These are phyloP conservation scores for Alloteropsis semialata DNA, from an alignment of 176 grass and related monocot species.

Conservation along the genomic window DNA sequence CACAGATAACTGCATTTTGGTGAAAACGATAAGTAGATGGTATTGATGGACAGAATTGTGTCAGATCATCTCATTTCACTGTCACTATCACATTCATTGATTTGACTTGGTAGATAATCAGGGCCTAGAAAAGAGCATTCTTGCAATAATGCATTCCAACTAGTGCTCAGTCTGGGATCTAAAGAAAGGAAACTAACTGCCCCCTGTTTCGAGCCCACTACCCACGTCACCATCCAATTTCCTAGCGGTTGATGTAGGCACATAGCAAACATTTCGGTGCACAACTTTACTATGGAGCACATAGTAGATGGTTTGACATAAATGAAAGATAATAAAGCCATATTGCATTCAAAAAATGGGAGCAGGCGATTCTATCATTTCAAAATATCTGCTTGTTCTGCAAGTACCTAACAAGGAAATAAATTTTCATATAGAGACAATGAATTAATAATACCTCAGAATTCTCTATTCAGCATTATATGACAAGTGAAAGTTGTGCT, in stretches of 20 bases:
- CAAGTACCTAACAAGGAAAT: slow-evolving; percentile 14
- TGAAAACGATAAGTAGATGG: neutral
- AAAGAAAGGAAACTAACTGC: neutral
- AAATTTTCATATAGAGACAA: neutral
- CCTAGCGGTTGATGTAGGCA: slow-evolving; percentile 10
- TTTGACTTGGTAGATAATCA: neutral
- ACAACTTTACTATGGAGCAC: neutral
- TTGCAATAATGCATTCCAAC: neutral
- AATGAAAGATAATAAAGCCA: neutral
- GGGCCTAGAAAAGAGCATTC: neutral
- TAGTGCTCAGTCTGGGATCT: neutral
- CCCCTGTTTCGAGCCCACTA: neutral
- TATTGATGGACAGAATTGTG: neutral
- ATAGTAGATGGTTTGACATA: slow-evolving; percentile 13
- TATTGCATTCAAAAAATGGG: neutral
- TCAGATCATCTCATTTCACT: neutral
- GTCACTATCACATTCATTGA: neutral
- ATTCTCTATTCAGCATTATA: neutral
- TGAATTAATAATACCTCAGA: neutral
- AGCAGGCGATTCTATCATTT: neutral
- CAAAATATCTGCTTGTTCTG: slow-evolving; percentile 3
- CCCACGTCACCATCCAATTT: slow-evolving; percentile 11
- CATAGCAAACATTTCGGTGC: neutral
- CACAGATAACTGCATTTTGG: neutral
- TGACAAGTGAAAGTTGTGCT: slow-evolving; percentile 1